phyloP scores from a whole-genome alignment of 192 early-diverging fungal genomes.

The Coemansia sp. region DNA sequence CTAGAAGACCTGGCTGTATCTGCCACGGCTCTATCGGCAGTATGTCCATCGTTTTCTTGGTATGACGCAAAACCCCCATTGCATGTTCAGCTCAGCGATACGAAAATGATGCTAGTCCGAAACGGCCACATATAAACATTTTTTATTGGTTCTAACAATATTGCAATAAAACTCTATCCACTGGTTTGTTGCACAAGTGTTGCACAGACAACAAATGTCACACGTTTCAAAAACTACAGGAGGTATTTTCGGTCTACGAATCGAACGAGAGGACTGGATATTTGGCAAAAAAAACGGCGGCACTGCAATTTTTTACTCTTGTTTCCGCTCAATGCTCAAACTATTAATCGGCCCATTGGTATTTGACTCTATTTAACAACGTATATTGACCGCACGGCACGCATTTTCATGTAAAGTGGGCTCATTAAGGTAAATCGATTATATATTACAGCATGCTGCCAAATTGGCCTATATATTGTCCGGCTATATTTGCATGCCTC shows the following conservation, averaged over 20 bases:
- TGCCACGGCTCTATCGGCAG: neutral
- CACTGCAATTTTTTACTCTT: too few species aligned
- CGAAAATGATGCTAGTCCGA: neutral
- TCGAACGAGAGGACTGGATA: too few species aligned
- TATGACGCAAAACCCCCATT: neutral
- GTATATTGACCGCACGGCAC: neutral
- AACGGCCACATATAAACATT: neutral
- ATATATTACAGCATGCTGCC: neutral
- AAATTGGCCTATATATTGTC: neutral
- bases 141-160: neutral
- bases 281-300: too few species aligned
- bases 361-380: neutral
- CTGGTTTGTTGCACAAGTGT: slow-evolving; percentile 5
- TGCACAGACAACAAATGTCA: neutral
- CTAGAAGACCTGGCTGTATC: neutral
- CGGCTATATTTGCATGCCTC: neutral
- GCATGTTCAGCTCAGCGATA: neutral
- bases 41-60: neutral
- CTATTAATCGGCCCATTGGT: too few species aligned
- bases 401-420: neutral
- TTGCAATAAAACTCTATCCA: neutral
- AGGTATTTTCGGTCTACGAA: too few species aligned
- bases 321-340: too few species aligned
- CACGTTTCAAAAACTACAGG: neutral
- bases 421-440: neutral